Evolutionary conservation across 202 grass and related monocot genomes (phyloP).

Genomic region (Dendrocalamus latiflorus): DNA sequence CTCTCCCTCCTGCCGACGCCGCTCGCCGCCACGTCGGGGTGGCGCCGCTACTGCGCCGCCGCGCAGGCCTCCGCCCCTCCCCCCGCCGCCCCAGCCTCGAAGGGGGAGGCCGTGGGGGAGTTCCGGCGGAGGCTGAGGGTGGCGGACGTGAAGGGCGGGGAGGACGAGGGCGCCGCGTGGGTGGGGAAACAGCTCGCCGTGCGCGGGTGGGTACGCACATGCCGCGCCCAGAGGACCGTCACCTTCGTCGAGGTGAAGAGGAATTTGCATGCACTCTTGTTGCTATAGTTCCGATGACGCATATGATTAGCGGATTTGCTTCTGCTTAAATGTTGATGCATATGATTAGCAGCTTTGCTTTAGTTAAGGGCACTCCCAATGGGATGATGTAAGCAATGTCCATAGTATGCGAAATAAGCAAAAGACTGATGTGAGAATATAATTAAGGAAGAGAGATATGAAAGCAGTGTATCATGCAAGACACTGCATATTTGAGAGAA

Average conservation of each 20-base stretch:
- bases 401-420: too few relatives aligned
- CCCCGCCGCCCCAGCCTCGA: neutral
- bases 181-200: constrained; percentile 60
- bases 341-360: too few relatives aligned
- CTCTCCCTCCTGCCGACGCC: neutral
- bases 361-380: too few relatives aligned
- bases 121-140: constrained; percentile 65
- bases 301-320: neutral
- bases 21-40: neutral
- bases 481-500: too few relatives aligned
- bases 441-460: too few relatives aligned
- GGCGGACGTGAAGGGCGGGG: constrained; percentile 64
- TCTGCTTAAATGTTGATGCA: too few relatives aligned
- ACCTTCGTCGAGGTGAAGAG: constrained; percentile 85
- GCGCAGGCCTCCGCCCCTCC: constrained; percentile 42
- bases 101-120: constrained; percentile 52
- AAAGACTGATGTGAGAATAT: too few relatives aligned
- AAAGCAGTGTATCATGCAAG: too few relatives aligned
- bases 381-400: too few relatives aligned
- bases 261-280: neutral
- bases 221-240: constrained; percentile 87
- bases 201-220: constrained; percentile 91
- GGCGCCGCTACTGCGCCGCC: constrained; percentile 50
- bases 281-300: neutral
- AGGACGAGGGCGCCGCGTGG: constrained; percentile 57